Percentiles rank a stretch among this genome's conserved stretches.
phyloP scores from a whole-genome alignment of 495 filamentous ascomycete species.

The Hyaloscypha hepaticicola region DNA sequence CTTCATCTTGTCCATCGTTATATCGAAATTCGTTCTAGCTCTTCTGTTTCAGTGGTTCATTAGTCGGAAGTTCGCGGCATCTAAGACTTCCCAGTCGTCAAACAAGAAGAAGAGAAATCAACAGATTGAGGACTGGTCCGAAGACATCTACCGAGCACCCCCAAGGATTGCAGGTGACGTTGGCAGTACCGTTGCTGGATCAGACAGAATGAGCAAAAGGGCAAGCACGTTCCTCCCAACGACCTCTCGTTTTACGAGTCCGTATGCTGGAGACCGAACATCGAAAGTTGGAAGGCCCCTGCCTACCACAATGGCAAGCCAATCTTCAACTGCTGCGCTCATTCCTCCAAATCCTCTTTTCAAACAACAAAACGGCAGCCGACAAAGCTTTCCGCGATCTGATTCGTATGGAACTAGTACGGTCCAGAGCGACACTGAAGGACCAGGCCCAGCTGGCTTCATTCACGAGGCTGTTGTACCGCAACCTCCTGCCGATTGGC shows the following conservation, averaged over 20 bases:
- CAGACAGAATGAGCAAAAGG: slow-evolving; percentile 76
- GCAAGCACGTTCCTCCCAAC: slow-evolving; percentile 75
- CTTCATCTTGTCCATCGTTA: slow-evolving; percentile 89
- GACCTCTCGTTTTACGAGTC: slow-evolving; percentile 92
- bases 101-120: slow-evolving; percentile 78
- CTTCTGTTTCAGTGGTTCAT: slow-evolving; percentile 95
- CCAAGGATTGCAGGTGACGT: slow-evolving; percentile 72
- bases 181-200: slow-evolving; percentile 53
- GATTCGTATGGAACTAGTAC: slow-evolving; percentile 45
- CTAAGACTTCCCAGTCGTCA: slow-evolving; percentile 66
- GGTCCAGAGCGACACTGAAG: slow-evolving; percentile 60
- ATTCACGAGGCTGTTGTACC: slow-evolving; percentile 95
- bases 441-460: slow-evolving; percentile 79
- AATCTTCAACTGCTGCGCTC: slow-evolving; percentile 75
- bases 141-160: slow-evolving; percentile 92
- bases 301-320: slow-evolving; percentile 95
- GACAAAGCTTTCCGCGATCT: slow-evolving; percentile 50
- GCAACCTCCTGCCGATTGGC: slow-evolving; percentile 96
- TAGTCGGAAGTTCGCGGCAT: slow-evolving; percentile 74
- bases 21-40: slow-evolving; percentile 85
- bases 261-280: slow-evolving; percentile 66
- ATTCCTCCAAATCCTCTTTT: slow-evolving; percentile 72
- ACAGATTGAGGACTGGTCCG: slow-evolving; percentile 97
- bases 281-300: slow-evolving; percentile 39
- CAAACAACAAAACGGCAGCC: slow-evolving; percentile 69